Base-by-base conservation (phyloP, 1,284 basidiomycete species). In the Puccinia sorghi region DNA sequence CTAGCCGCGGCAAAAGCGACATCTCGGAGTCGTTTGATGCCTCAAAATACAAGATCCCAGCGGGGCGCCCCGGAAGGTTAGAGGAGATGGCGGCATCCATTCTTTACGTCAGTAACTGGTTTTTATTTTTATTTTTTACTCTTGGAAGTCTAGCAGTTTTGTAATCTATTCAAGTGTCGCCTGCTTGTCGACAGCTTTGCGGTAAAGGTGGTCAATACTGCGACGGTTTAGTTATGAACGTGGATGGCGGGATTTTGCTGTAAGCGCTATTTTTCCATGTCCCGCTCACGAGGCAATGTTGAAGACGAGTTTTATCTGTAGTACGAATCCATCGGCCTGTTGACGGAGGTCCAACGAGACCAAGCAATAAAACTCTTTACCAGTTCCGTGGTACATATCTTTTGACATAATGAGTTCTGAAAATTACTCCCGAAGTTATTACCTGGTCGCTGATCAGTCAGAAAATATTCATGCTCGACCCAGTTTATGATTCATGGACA, bases 61-160 rank as follows among this genome's bases (percentile, higher is more conserved):
- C 81, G 2, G 80, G 81, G 22, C 59, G 82, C 15, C 82, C 82
- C 3, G 83, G 82, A 9, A 63, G 79, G 22, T 80, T 82, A 39
- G 82, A 82, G 72, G 82, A 83, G 46, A 83, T 83, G 83, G 82
- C 82, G 11, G 69, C 67, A 39, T 69, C 57, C 48, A 50, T 72
- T 25, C 25, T 75, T 20, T 80, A 76, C 41, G 56, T 80, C 1
- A 82, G 81, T 59, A 22, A 32, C 32, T 32, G 32, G 32, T 2
- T 59, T 27, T 20, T 32, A 39, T 12, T 41, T 41, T 17, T 22
- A 63, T 13, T 13, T 37, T 32, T 69, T 7, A 43, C 12, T 39
- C 12, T 12, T 22, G 0, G 3, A 69, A 13, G 13, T 6, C n/a
- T 59, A 20, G 22, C 9, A 22, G 15, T 71, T 41, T 11, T 3